phyloP scores from a whole-genome alignment of 305 asterid species.

The Ajuga reptans region DNA sequence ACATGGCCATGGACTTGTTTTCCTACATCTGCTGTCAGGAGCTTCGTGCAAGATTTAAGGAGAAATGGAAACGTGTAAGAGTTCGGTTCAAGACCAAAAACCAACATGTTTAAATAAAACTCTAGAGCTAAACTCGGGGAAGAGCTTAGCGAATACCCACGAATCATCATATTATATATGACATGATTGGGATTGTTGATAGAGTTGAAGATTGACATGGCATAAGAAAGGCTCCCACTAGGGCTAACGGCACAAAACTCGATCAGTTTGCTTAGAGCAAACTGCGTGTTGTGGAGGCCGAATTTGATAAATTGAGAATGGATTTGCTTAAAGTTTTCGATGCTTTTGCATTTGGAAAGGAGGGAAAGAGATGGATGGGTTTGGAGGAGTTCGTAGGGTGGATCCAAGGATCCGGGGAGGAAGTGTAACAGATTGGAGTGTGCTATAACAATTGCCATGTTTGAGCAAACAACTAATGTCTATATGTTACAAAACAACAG shows the following conservation, averaged over 20 bases:
- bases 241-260: constrained; percentile 55
- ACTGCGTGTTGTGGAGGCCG: constrained; percentile 66
- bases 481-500: neutral
- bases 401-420: constrained; percentile 40
- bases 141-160: constrained; percentile 43
- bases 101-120: constrained; percentile 39
- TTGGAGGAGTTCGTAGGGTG: constrained; percentile 44
- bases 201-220: constrained; percentile 39
- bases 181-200: constrained; percentile 42
- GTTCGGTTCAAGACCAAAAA: constrained; percentile 41
- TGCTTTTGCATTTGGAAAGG: constrained; percentile 43
- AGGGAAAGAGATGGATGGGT: constrained; percentile 40
- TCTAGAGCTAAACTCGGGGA: constrained; percentile 33
- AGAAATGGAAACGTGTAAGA: constrained; percentile 55
- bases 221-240: constrained; percentile 38
- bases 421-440: constrained; percentile 35
- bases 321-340: constrained; percentile 32
- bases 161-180: constrained; percentile 47
- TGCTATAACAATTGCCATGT: constrained; percentile 31
- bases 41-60: constrained; percentile 47
- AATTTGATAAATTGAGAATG: constrained; percentile 57
- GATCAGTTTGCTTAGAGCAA: constrained; percentile 46
- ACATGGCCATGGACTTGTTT: constrained; percentile 57
- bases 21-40: constrained; percentile 25
- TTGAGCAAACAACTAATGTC: neutral